Base-by-base conservation (phyloP, 2,329 filamentous ascomycete species). In the Phyllosticta paracitricarpa region DNA sequence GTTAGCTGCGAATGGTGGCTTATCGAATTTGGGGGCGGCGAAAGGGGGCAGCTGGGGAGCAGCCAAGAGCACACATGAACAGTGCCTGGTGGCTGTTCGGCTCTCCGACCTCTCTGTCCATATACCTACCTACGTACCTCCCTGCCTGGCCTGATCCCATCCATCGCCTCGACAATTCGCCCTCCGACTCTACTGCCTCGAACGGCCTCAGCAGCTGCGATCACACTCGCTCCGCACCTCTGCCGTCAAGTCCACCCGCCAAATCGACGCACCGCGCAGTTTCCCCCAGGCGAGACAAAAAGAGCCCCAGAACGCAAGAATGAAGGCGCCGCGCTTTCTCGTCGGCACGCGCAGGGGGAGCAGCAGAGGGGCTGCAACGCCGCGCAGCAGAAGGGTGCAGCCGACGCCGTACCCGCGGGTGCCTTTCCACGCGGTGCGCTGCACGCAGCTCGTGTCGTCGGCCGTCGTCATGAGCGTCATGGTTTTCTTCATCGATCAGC, bases 401-500 rank as follows among this genome's bases (percentile, higher is more conserved):
- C 77, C 77, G 3, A 76, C 76, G 53, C 68, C 72, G 25, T 79
- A 80, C 64, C 77, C 77, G 26, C 65, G 66, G 57, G 58, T 79
- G 4, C 68, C 72, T 2, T 79, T 79, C 69, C 77, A 79, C 64
- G 65, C 66, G 51, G 66, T 77, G 4, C 75, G 77, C 54, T 70
- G 64, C 61, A 68, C 68, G 17, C 78, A 80, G 65, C 69, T 79
- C 10, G 54, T 78, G 4, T 74, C 77, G 4, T 74, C 75, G 55
- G 59, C 81, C 51, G 73, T 84, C 22, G 82, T 84, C 61, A 77
- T 76, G 4, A 75, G 73, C 30, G 81, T 85, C 57, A 78, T 84
- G 70, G 73, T 73, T 62, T 82, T 79, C 65, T 85, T 85, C 70
- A 77, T 82, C 64, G 79, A 75, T 65, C 79, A 83, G 65, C 75